Conservation (phyloP, 768 basidiomycete genomes). For the Xanthoconium purpureum region DNA sequence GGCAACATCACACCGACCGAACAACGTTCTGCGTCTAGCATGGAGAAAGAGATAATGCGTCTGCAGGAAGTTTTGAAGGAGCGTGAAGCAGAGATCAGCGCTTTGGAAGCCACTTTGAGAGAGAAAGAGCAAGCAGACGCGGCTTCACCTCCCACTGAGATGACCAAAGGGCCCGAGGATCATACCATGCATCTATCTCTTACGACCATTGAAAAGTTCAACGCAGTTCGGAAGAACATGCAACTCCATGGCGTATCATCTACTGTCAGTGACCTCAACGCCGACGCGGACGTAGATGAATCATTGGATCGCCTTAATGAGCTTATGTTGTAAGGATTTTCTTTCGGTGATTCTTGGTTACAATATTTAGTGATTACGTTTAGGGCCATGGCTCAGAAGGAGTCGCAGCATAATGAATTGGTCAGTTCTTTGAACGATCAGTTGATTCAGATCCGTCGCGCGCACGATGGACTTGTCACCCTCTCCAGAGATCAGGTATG, state of each 20-base stretch:
- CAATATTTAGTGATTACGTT: slow-evolving; percentile 7
- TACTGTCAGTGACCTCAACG: slow-evolving; percentile 22
- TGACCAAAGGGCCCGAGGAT: slow-evolving; percentile 18
- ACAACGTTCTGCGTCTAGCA: slow-evolving; percentile 77
- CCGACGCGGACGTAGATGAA: slow-evolving; percentile 54
- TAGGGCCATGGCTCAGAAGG: slow-evolving; percentile 97
- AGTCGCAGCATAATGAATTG: slow-evolving; percentile 80
- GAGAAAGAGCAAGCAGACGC: slow-evolving; percentile 31
- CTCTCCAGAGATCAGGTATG: slow-evolving; percentile 83
- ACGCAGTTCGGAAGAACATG: slow-evolving; percentile 68
- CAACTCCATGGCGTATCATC: slow-evolving; percentile 43
- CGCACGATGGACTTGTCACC: slow-evolving; percentile 77
- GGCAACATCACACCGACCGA: slow-evolving; percentile 31
- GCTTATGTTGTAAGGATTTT: slow-evolving; percentile 75
- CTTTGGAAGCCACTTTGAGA: slow-evolving; percentile 58
- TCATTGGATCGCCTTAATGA: slow-evolving; percentile 81
- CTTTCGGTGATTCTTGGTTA: slow-evolving; percentile 2
- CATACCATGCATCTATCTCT: slow-evolving; percentile 54
- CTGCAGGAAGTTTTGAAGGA: slow-evolving; percentile 90
- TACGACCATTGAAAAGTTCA: slow-evolving; percentile 69
- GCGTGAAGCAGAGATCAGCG: slow-evolving; percentile 84
- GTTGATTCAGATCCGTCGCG: slow-evolving; percentile 64
- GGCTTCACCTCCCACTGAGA: background rate
- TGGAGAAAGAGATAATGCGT: slow-evolving; percentile 95
- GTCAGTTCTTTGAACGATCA: slow-evolving; percentile 72